These are phyloP conservation scores for Candida lessepsii DNA, from an alignment of 805 yeast species.

Conservation along the genomic window DNA sequence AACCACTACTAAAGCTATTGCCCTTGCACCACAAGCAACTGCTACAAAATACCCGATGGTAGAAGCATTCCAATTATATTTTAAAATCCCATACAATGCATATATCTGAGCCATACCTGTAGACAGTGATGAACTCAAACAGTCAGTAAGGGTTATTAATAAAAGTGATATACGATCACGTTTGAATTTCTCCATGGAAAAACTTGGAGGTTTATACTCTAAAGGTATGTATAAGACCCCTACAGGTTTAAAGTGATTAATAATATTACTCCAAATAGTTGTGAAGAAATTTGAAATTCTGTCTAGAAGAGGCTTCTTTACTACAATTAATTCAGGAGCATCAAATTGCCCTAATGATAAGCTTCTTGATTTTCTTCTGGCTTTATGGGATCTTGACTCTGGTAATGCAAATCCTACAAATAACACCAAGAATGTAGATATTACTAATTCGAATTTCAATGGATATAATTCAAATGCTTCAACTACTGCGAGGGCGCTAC, in stretches of 20 bases:
- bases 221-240: constrained; percentile 53
- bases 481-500: constrained; percentile 10
- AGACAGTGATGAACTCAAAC: constrained; percentile 27
- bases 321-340: not conserved
- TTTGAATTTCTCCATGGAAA: constrained; percentile 16
- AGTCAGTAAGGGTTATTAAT: constrained; percentile 48
- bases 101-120: constrained; percentile 30
- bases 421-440: constrained; percentile 30
- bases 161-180: constrained; percentile 41
- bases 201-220: constrained; percentile 22
- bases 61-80: constrained; percentile 53
- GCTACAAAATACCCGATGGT: constrained; percentile 59
- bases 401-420: constrained; percentile 42
- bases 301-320: not conserved
- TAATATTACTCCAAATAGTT: not conserved
- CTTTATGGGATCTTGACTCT: constrained; percentile 61
- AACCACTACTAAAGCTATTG: constrained; percentile 46
- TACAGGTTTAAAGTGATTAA: constrained; percentile 45
- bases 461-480: constrained; percentile 31
- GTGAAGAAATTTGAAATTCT: not conserved
- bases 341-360: constrained; percentile 17
- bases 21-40: constrained; percentile 47
- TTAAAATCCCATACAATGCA: constrained; percentile 52
- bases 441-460: constrained; percentile 29
- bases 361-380: constrained; percentile 52